Evolutionary conservation across 2,329 filamentous ascomycete genomes (phyloP).

Genomic region (Plectosphaerella sp.): DNA sequence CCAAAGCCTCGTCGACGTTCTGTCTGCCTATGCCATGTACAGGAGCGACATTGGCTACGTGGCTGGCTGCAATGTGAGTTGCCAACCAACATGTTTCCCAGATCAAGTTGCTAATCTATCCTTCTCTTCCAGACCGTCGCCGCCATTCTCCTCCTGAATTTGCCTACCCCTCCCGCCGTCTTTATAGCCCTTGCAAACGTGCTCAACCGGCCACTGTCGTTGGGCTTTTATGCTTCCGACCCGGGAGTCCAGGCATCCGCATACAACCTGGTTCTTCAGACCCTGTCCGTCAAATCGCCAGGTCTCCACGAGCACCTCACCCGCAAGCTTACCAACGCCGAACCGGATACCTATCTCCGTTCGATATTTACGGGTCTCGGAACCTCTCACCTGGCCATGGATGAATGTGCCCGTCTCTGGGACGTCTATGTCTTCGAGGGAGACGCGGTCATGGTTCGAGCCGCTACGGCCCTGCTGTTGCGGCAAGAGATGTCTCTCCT

Average conservation of each 20-base stretch:
- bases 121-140: slow-evolving; percentile 56
- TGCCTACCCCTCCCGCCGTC: slow-evolving; percentile 56
- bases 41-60: slow-evolving; percentile 77
- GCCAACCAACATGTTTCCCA: background rate
- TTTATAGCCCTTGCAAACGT: slow-evolving; percentile 74
- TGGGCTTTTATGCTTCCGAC: slow-evolving; percentile 72
- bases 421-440: slow-evolving; percentile 82
- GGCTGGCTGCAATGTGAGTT: slow-evolving; percentile 66
- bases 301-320: slow-evolving; percentile 62
- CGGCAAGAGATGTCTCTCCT: slow-evolving; percentile 48
- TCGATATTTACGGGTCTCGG: slow-evolving; percentile 62
- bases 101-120: slow-evolving; percentile 1
- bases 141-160: slow-evolving; percentile 68
- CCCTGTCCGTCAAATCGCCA: slow-evolving; percentile 59
- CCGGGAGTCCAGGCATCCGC: slow-evolving; percentile 62
- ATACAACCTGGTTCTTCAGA: slow-evolving; percentile 65
- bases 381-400: slow-evolving; percentile 58
- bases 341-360: slow-evolving; percentile 51
- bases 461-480: slow-evolving; percentile 63
- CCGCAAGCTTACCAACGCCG: slow-evolving; percentile 36
- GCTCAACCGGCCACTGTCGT: slow-evolving; percentile 68
- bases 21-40: slow-evolving; percentile 79
- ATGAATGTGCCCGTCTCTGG: slow-evolving; percentile 70
- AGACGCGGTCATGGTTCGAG: slow-evolving; percentile 66
- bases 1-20: slow-evolving; percentile 62